Evolutionary conservation across 1,284 basidiomycete species (phyloP), one percentile per base, ranked within the genome.

Genomic region (Trametes versicolor): DNA sequence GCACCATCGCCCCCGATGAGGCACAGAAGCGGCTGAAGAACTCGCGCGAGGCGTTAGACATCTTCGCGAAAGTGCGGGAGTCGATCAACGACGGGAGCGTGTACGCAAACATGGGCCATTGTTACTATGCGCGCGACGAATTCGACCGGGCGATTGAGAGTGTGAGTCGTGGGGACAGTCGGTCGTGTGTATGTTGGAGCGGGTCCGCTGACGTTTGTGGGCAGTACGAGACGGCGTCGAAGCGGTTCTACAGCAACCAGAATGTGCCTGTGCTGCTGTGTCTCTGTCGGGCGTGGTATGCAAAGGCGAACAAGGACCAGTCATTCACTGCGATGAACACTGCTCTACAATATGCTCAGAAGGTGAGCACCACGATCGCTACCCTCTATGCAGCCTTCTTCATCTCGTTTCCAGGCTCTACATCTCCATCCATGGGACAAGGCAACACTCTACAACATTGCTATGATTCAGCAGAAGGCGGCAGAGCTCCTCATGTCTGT

Each of bases 391-490:
- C 32, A 9, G 23, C 9, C 21, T 9, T n/a, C n/a, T n/a, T n/a
- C n/a, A n/a, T n/a, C n/a, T n/a, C n/a, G n/a, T n/a, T 15, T 13
- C 4, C 29, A 96, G 93, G 95, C 96, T 0, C 82, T 92, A 29
- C 90, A 93, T 72, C 77, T 95, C 23, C 88, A 91, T 71, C 95
- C 95, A 0, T 85, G 83, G 63, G 96, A 98, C 80, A 95, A 96
- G 73, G 93, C 94, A 6, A 90, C 93, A 58, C 70, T 94, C 48
- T 98, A 97, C 80, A 98, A 98, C 77, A 93, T 98, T 73, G 96
- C 96, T 60, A 96, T 98, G 91, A 95, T 98, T 41, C 90, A 96
- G 77, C 96, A 98, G 77, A 97, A 97, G 78, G 91, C 93, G 0
- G 93, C 94, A 0, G 95, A 98, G 76, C 86, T 98, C 80, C 80